Percentiles rank a stretch among this genome's conserved stretches.
These are phyloP conservation scores for Suillus subaureus DNA, from an alignment of 768 basidiomycete genomes.

Conservation along the genomic window DNA sequence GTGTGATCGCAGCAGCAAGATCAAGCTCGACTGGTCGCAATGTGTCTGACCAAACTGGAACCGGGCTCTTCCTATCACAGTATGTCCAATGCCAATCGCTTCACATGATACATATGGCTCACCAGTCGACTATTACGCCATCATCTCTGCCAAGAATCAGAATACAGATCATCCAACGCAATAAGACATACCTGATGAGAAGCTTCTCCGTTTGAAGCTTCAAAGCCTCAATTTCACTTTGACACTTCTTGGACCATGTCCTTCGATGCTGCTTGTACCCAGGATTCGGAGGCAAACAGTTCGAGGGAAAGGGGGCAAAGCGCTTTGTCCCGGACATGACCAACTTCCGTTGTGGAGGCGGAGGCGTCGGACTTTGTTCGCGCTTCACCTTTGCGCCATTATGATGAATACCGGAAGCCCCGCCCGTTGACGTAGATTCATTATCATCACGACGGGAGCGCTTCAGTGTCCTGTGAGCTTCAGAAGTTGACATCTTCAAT, in stretches of 20 bases:
- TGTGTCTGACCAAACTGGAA: slow-evolving; percentile 36
- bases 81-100: neutral
- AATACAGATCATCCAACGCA: neutral
- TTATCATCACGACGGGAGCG: slow-evolving; percentile 12
- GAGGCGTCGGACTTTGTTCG: slow-evolving; percentile 24
- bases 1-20: slow-evolving; percentile 30
- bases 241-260: slow-evolving; percentile 23
- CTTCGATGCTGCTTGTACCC: slow-evolving; percentile 23
- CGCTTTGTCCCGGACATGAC: slow-evolving; percentile 30
- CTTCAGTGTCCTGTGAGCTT: slow-evolving; percentile 17
- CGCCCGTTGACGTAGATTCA: neutral
- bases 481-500: slow-evolving; percentile 8
- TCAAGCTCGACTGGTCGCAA: slow-evolving; percentile 27
- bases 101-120: neutral
- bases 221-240: slow-evolving; percentile 21
- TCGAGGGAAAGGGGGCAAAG: slow-evolving; percentile 28
- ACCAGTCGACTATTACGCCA: slow-evolving; percentile 35
- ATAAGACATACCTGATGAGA: slow-evolving; percentile 28
- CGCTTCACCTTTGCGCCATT: slow-evolving; percentile 17
- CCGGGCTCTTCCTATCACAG: slow-evolving; percentile 27
- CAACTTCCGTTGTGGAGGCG: slow-evolving; percentile 17
- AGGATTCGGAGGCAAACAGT: slow-evolving; percentile 24
- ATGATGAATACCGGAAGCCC: neutral
- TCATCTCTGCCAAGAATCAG: slow-evolving; percentile 24
- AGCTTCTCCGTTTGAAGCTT: slow-evolving; percentile 27